Conservation (phyloP, 2,329 filamentous ascomycete species). For the Aspergillaceae sp. region DNA sequence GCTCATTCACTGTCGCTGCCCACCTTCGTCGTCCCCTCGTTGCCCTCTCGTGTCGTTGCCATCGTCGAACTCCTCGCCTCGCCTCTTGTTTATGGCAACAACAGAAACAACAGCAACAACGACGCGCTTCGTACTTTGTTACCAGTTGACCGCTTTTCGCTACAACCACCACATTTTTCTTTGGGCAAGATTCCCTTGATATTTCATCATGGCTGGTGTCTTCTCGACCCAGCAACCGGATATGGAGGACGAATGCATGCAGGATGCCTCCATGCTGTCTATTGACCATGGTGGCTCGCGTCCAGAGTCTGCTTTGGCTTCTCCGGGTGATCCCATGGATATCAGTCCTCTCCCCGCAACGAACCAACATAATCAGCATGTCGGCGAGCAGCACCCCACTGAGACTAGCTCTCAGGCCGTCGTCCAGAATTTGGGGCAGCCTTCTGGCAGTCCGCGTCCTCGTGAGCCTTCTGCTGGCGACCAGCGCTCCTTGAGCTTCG, state of each 20-base stretch:
- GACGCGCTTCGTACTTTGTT: background rate
- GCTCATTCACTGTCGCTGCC: background rate
- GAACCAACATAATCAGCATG: background rate
- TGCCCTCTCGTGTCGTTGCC: slow-evolving; percentile 2
- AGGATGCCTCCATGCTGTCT: slow-evolving; percentile 6
- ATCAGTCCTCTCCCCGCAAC: slow-evolving; percentile 5
- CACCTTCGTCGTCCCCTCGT: background rate
- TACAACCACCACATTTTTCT: background rate
- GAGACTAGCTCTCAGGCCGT: background rate
- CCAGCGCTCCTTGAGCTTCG: background rate
- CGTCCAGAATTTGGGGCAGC: background rate
- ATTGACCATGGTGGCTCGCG: background rate
- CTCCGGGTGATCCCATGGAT: slow-evolving; percentile 11
- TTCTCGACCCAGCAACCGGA: slow-evolving; percentile 3
- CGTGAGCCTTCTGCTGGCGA: background rate
- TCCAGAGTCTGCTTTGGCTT: background rate
- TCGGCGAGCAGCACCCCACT: background rate
- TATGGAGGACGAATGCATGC: slow-evolving; percentile 7
- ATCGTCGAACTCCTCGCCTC: slow-evolving; percentile 2
- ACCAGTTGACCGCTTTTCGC: background rate
- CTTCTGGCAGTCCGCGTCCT: background rate
- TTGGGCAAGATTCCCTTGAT: background rate
- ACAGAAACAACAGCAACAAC: background rate
- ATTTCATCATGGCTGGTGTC: slow-evolving; percentile 8
- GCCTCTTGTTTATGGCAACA: background rate